phyloP scores from a whole-genome alignment of 495 filamentous ascomycete genomes.

The Neurospora intermedia region DNA sequence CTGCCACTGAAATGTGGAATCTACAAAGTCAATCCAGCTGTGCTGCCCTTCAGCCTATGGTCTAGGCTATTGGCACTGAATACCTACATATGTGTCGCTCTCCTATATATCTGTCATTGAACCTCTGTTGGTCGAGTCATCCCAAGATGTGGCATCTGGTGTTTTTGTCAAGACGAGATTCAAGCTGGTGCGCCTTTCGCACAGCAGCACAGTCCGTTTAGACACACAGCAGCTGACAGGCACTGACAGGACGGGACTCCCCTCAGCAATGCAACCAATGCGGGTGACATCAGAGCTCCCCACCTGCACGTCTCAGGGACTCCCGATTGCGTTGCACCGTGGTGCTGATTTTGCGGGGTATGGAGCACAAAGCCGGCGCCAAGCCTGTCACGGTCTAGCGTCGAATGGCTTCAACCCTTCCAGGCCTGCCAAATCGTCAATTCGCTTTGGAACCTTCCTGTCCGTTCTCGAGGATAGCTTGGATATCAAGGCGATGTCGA shows the following conservation, averaged over 20 bases:
- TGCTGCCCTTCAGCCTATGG: not conserved
- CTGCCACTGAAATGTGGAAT: not conserved
- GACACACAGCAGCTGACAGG: not conserved
- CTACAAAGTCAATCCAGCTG: not conserved
- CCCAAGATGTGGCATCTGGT: too few species aligned
- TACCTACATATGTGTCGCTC: too few species aligned
- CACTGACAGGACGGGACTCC: not conserved
- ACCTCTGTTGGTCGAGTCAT: too few species aligned
- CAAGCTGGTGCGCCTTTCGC: not conserved
- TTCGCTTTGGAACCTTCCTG: not conserved
- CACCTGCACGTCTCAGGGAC: constrained; percentile 13
- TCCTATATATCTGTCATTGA: too few species aligned
- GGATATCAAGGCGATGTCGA: not conserved
- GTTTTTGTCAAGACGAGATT: not conserved
- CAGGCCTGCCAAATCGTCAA: not conserved
- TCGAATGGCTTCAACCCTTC: not conserved
- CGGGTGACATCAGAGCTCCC: constrained; percentile 21
- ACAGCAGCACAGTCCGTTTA: not conserved
- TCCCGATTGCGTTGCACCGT: constrained; percentile 2
- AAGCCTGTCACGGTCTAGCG: constrained; percentile 14
- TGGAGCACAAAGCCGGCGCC: constrained; percentile 11
- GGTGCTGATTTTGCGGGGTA: constrained; percentile 19
- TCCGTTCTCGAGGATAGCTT: not conserved
- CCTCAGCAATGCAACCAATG: not conserved
- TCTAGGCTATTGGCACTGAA: not conserved